phyloP scores from a whole-genome alignment of 345 rosid genomes.

The Rhodamnia argentea region DNA sequence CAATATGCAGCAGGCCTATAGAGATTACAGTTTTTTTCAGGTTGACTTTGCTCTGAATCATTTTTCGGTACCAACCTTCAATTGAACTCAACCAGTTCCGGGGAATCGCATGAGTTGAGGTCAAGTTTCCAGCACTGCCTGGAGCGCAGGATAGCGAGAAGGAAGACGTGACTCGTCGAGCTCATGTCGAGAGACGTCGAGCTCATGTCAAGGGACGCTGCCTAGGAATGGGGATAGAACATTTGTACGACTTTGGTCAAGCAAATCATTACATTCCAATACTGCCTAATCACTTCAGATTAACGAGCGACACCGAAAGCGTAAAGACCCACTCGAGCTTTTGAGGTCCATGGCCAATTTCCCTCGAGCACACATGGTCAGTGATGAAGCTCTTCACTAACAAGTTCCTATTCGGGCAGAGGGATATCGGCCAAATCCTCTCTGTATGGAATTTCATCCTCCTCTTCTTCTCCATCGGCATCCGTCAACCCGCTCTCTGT shows the following conservation, averaged over 20 bases:
- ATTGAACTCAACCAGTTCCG: not conserved
- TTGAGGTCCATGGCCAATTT: too few relatives aligned
- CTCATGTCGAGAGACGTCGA: not conserved
- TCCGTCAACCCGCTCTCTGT: constrained; percentile 9
- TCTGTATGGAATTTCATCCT: constrained; percentile 13
- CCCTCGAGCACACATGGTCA: not conserved
- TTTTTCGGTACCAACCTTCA: not conserved
- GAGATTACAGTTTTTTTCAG: not conserved
- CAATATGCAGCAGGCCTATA: not conserved
- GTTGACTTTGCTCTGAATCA: not conserved
- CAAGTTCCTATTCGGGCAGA: constrained; percentile 12
- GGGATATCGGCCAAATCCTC: constrained; percentile 42
- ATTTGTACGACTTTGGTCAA: not conserved
- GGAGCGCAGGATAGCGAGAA: not conserved
- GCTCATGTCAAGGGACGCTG: not conserved
- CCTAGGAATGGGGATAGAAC: not conserved
- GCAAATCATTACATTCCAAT: not conserved
- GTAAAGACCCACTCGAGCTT: not conserved
- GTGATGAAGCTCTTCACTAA: not conserved
- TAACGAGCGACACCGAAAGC: not conserved
- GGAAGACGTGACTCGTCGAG: not conserved
- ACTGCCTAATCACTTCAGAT: not conserved
- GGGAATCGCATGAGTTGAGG: not conserved
- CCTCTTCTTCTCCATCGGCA: not conserved
- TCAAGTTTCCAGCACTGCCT: not conserved